Evolutionary conservation across 202 grass and related monocot species (phyloP).

Genomic region (Eragrostis tef): DNA sequence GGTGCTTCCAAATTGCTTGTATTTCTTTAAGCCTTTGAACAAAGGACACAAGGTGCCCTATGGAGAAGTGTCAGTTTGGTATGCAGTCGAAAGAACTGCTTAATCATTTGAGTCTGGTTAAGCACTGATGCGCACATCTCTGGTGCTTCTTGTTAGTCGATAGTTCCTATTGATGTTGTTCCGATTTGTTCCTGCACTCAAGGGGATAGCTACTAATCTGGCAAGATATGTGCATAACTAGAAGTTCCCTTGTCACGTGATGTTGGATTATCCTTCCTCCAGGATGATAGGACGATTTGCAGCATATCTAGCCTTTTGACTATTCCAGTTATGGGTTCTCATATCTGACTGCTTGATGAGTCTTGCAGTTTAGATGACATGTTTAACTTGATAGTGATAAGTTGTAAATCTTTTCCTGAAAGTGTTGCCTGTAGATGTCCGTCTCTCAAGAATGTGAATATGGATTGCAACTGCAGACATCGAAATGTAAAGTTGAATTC

Average conservation of each 20-base stretch:
- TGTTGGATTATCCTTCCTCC: neutral
- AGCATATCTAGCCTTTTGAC: neutral
- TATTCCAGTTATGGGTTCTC: neutral
- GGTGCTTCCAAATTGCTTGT: neutral
- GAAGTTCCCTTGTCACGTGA: neutral
- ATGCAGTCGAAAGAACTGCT: neutral
- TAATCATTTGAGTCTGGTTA: neutral
- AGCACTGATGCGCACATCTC: neutral
- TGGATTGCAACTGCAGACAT: too few species aligned
- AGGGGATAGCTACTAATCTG: neutral
- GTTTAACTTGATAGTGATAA: neutral
- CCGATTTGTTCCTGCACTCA: neutral
- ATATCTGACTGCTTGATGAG: neutral
- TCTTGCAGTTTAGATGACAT: neutral
- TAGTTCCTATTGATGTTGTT: neutral
- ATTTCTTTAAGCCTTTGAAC: too few species aligned
- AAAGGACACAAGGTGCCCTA: too few species aligned
- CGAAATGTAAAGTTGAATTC: too few species aligned
- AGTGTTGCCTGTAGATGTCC: too few species aligned
- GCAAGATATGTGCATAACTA: neutral
- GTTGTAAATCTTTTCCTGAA: neutral
- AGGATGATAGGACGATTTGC: neutral
- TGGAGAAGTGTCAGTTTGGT: neutral
- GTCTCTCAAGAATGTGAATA: too few species aligned
- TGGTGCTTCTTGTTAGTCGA: neutral